Conservation (phyloP, 1,139 yeast species). For the Scheffersomyces titani region DNA sequence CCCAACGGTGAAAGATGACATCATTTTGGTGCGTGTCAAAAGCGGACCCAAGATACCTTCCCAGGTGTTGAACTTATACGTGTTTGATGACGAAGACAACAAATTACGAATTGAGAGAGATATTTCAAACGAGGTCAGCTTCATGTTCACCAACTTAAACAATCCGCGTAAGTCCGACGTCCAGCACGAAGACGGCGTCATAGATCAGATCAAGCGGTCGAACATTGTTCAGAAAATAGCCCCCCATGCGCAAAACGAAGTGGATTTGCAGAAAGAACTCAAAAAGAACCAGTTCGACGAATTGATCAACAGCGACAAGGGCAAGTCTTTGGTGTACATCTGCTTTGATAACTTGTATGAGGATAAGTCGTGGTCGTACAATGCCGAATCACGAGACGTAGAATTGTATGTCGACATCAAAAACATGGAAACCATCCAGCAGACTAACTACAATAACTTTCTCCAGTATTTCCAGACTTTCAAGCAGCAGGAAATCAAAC, state of each 20-base stretch:
- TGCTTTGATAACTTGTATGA: conserved; percentile 47
- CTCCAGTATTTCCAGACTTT: conserved; percentile 35
- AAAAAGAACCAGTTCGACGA: conserved; percentile 12
- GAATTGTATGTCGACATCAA: conserved; percentile 38
- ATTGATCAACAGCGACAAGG: conserved; percentile 22
- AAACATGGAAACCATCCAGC: conserved; percentile 31
- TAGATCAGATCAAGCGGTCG: conserved; percentile 7
- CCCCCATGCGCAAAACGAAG: background rate
- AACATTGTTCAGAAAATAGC: conserved; percentile 1
- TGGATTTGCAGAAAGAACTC: conserved; percentile 1
- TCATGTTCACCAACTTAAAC: conserved; percentile 42
- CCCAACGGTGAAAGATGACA: conserved; percentile 38
- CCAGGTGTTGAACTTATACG: conserved; percentile 38
- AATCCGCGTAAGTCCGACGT: conserved; percentile 14
- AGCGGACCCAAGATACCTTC: conserved; percentile 32
- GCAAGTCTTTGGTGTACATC: conserved; percentile 34
- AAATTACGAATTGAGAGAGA: conserved; percentile 33
- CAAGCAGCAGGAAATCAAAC: conserved; percentile 11
- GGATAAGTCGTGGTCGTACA: conserved; percentile 48
- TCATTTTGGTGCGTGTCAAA: conserved; percentile 33
- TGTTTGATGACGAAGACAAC: conserved; percentile 42
- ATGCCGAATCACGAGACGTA: conserved; percentile 33
- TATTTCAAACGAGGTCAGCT: conserved; percentile 27
- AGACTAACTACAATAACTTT: conserved; percentile 38
- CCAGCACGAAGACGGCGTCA: conserved; percentile 12